Evolutionary conservation across 208 protist species (phyloP), one percentile per base, ranked within the genome.

Genomic region (Crithidia mellificae): DNA sequence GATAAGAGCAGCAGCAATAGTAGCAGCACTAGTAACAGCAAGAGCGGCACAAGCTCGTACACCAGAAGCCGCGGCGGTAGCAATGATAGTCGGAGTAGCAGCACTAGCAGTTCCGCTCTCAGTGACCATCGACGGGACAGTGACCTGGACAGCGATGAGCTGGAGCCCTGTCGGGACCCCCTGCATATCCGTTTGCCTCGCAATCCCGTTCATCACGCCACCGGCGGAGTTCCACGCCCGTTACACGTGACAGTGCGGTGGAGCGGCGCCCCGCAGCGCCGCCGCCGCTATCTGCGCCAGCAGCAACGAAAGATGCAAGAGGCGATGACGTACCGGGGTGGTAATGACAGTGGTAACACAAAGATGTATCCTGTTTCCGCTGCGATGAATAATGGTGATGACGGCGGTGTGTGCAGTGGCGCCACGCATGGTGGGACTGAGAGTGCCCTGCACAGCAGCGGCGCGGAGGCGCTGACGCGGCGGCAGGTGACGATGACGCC

Each of bases 181-280:
- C 39, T 68, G 2, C 15, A 58, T 38, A 69, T 68, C 11, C 59
- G 69, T 27, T 54, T 68, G 7, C 62, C 62, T 4, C 54, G 27
- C 54, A 63, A 24, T 24, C 27, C 41, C 0, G 63, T 25, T 0
- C 43, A 52, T 38, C 41, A 29, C 24, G 12, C 63, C 52, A 57
- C 25, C 6, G 41, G 63, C 38, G 53, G 59, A 11, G 50, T 41
- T 5, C 52, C 54, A 2, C 22, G 49, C 14, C 49, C 68, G 32
- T 12, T 74, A 24, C 68, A 55, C 43, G 57, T 74, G 7, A 67
- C 52, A 8, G 52, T 74, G 34, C 68, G 68, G 0, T 74, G 68
- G 68, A 74, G 68, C 44, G 68, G 68, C 1, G 49, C 24, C n/a
- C 34, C 6, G 52, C 68, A 74, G 53, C 68, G 68, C 0, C 51